Evolutionary conservation across 257 asterid species (phyloP), one percentile per base, ranked within the genome.

Genomic region (Gynochthodes officinalis): DNA sequence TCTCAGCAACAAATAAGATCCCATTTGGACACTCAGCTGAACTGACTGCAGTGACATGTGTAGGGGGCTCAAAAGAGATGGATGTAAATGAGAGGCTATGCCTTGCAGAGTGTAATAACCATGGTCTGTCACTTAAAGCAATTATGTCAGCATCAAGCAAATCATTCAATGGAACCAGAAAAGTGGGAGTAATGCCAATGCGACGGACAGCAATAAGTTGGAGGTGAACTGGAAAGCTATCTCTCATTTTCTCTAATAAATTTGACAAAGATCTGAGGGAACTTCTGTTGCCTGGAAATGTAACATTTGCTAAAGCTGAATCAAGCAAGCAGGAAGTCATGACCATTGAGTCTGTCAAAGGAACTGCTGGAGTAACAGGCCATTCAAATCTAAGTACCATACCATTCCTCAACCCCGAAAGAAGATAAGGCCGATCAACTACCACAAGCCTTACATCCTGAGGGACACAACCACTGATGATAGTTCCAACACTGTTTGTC

Each of bases 381-480:
- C 99, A 94, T 89, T 94, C 99, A 86, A 92, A 94, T 82, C 99
- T 89, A 81, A 94, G 99, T 59, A 94, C 86, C 98, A 94, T 94
- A 65, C 99, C 99, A 27, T 94, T 94, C 89, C 98, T 90, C 80
- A 94, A 85, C 78, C 99, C 99, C 18, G 93, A 82, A 67, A 94
- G 99, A 71, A 94, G 83, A 84, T 94, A 94, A 12, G 86, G 84
- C 63, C 84, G 97, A 73, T 87, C 98, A 81, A 89, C 97, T 43
- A 88, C 79, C 37, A 92, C 98, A 84, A 94, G 93, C 86, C 95
- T 87, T 67, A 89, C 96, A 81, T 91, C 97, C 88, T 94, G 91
- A 53, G 99, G 99, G 67, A 94, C 83, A 73, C 99, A 90, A 40
- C 97, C 99, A 76, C 93, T 86, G 62, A 92, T 83, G 48, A 87